Conservation (phyloP, 306 rosid genomes). For the Inga leiocalycina region DNA sequence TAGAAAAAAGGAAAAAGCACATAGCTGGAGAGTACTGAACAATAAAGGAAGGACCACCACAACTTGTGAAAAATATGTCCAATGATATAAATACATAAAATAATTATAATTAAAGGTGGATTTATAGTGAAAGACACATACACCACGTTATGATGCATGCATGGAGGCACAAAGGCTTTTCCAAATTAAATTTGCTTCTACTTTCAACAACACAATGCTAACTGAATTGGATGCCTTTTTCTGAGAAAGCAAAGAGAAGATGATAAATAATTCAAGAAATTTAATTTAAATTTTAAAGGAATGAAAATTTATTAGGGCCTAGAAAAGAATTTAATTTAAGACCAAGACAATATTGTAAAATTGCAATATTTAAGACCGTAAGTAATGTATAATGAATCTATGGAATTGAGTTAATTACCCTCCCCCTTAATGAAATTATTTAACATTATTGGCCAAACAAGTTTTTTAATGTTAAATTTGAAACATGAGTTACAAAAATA, state of each 20-base stretch:
- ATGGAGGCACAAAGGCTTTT: not conserved
- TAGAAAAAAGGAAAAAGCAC: not conserved
- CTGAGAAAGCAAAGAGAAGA: constrained; percentile 20
- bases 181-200: constrained; percentile 17
- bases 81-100: not conserved
- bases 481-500: too few relatives aligned
- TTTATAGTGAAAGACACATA: constrained; percentile 10
- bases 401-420: not conserved
- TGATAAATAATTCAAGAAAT: constrained; percentile 22
- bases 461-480: too few relatives aligned
- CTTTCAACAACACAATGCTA: constrained; percentile 18
- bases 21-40: not conserved
- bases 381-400: not conserved
- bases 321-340: not conserved
- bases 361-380: not conserved
- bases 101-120: not conserved
- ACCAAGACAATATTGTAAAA: not conserved
- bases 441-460: not conserved
- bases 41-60: not conserved
- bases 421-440: not conserved
- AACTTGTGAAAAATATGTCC: not conserved
- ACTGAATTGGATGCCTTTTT: constrained; percentile 19
- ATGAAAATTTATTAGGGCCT: not conserved
- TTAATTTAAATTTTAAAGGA: not conserved
- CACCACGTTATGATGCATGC: constrained; percentile 4